Base-by-base conservation (phyloP, 805 yeast species). In the Candida ovalis region DNA sequence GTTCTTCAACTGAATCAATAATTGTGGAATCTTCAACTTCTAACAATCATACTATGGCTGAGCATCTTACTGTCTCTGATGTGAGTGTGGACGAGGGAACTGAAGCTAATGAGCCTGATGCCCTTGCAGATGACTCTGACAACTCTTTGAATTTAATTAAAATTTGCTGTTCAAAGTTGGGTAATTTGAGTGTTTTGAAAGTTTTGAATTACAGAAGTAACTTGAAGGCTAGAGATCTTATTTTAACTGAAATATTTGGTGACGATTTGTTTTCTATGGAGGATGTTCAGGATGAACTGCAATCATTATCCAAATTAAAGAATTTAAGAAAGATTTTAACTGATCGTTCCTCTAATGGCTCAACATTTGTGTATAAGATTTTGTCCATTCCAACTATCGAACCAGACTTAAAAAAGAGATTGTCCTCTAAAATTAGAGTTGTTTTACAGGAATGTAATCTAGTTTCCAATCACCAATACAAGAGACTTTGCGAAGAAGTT, bases 401-500 rank as follows among this genome's bases (percentile, higher is more conserved):
- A 47, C 73, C 71, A 22, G 78, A 75, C 39, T 68, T 77, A 49
- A 83, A 84, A 49, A 78, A 75, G 50, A 78, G 76, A 49, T 76
- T 88, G 4, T 66, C 80, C 21, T 70, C 73, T 44, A 86, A 83
- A 63, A 82, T 87, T 18, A 78, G 88, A 51, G 70, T 76, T 41
- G 78, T 83, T 6, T 69, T 91, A 48, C 68, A 81, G 38, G 86
- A 84, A 42, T 66, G 78, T 58, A 80, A 79, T 49, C 74, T 84
- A 35, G 58, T 72, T 40, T 70, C 76, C 25, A 72, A 68, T 44
- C 96, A 87, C 62, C 87, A 86, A 32, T 88, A 88, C 67, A 87
- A 88, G 61, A 81, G 96, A 54, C 72, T 94, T 48, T 78, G 91
- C 77, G 98, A 92, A 57, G 98, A 92, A 66, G 92, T 90, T 52